These are phyloP conservation scores for Talaromyces rugulosus DNA, from an alignment of 2,329 filamentous ascomycete species.

Conservation along the genomic window DNA sequence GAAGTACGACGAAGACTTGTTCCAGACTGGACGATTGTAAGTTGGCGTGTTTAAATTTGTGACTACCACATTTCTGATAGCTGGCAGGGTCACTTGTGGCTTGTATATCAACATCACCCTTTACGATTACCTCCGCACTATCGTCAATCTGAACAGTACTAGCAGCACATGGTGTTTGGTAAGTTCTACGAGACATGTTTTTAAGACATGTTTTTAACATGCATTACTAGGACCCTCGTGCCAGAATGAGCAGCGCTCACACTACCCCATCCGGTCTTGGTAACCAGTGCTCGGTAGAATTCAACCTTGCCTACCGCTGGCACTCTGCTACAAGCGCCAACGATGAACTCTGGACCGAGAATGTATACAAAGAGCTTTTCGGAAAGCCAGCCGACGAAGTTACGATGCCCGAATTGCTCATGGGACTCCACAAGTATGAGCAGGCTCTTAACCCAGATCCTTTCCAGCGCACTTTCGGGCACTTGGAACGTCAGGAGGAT, in stretches of 20 bases:
- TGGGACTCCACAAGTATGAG: slow-evolving; percentile 61
- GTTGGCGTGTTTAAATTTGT: slow-evolving; percentile 13
- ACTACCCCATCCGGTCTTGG: slow-evolving; percentile 68
- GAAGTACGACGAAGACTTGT: slow-evolving; percentile 72
- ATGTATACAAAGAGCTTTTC: slow-evolving; percentile 62
- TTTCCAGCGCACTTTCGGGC: slow-evolving; percentile 62
- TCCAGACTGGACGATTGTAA: slow-evolving; percentile 69
- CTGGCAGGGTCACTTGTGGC: slow-evolving; percentile 58
- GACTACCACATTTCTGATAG: slow-evolving; percentile 14
- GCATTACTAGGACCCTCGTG: slow-evolving; percentile 58
- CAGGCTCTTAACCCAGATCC: slow-evolving; percentile 61
- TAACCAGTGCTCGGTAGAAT: slow-evolving; percentile 81
- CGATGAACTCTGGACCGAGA: slow-evolving; percentile 77
- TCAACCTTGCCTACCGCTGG: slow-evolving; percentile 86
- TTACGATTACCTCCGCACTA: slow-evolving; percentile 73
- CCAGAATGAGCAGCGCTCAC: slow-evolving; percentile 59
- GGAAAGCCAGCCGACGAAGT: slow-evolving; percentile 56
- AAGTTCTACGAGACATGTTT: slow-evolving; percentile 1
- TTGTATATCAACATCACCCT: slow-evolving; percentile 76
- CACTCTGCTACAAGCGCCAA: slow-evolving; percentile 71
- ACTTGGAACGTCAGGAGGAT: slow-evolving; percentile 59
- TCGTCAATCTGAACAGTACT: slow-evolving; percentile 66
- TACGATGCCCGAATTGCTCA: slow-evolving; percentile 57
- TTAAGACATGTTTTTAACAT: neutral
- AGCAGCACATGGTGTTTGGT: slow-evolving; percentile 74